A percentile compares a stretch with the other conserved stretches of the same genome.
Evolutionary conservation across 1,284 basidiomycete species (phyloP).

Genomic region (Cryptococcus deneoformans): DNA sequence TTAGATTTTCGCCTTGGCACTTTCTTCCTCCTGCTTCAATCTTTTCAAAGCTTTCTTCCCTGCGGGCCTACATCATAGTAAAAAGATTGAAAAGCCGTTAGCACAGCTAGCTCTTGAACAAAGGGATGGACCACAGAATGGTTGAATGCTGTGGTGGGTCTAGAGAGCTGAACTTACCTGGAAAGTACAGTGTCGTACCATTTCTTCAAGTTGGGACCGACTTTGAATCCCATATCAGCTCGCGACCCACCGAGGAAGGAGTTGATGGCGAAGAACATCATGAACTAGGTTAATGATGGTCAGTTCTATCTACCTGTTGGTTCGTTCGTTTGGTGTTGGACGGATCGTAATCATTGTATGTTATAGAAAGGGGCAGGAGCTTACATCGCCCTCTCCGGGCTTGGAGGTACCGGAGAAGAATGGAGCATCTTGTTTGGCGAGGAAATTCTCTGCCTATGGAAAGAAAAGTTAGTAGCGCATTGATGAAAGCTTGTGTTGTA

Average conservation of each 20-base stretch:
- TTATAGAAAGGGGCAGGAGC: background rate
- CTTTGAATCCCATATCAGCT: constrained; percentile 19
- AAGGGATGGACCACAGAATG: background rate
- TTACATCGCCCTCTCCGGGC: constrained; percentile 40
- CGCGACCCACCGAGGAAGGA: constrained; percentile 21
- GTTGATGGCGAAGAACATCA: constrained; percentile 37
- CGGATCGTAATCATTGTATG: background rate
- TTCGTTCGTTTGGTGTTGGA: background rate
- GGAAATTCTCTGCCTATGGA: constrained; percentile 22
- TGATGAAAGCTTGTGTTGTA: background rate
- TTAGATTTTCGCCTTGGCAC: constrained; percentile 29
- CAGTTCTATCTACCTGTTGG: background rate
- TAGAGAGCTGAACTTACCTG: constrained; percentile 10
- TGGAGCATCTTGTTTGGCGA: constrained; percentile 12
- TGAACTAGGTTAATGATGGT: constrained; percentile 20
- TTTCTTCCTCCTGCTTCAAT: constrained; percentile 28
- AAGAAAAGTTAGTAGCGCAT: background rate
- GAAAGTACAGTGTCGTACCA: constrained; percentile 24
- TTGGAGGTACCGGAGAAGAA: constrained; percentile 35
- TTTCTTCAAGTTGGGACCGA: constrained; percentile 20
- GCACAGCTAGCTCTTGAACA: constrained; percentile 3
- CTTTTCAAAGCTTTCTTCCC: constrained; percentile 23
- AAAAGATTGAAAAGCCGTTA: background rate
- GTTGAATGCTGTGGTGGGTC: too few species aligned
- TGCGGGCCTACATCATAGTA: constrained; percentile 9